Conservation (phyloP, 2,329 filamentous ascomycete species). For the Aspergillus sp. region DNA sequence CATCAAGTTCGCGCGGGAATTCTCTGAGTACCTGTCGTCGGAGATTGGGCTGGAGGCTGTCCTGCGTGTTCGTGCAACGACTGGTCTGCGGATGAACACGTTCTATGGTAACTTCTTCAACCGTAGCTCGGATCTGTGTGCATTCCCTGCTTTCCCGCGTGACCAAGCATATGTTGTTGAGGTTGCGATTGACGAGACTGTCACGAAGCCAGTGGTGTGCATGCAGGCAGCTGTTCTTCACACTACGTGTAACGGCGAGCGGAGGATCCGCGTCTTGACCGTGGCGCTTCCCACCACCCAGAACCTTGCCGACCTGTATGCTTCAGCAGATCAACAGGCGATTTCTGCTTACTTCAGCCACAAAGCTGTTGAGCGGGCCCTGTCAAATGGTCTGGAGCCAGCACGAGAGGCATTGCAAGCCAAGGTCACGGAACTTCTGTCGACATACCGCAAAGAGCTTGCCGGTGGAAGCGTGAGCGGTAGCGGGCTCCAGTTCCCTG, state of each 20-base stretch:
- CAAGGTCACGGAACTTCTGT: conserved; percentile 85
- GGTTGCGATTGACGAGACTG: conserved; percentile 91
- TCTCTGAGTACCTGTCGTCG: conserved; percentile 91
- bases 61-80: conserved; percentile 88
- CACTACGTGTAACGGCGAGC: conserved; percentile 95
- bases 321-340: conserved; percentile 88
- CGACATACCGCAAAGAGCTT: conserved; percentile 95
- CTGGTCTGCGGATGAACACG: conserved; percentile 88
- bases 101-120: conserved; percentile 99
- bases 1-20: conserved; percentile 94
- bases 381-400: conserved; percentile 80
- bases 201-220: conserved; percentile 86
- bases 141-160: conserved; percentile 94
- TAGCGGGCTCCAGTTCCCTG: conserved; percentile 84
- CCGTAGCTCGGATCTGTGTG: conserved; percentile 91
- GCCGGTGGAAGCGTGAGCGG: conserved; percentile 92
- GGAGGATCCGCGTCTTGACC: conserved; percentile 89
- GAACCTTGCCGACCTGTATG: conserved; percentile 83
- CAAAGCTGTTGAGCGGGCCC: conserved; percentile 87
- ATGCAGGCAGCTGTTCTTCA: conserved; percentile 92
- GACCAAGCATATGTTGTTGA: conserved; percentile 98
- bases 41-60: conserved; percentile 96
- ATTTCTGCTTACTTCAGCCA: conserved; percentile 93
- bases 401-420: conserved; percentile 84
- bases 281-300: conserved; percentile 88